Percentiles rank a stretch among this genome's conserved stretches.
Conservation (phyloP, 495 filamentous ascomycete species). For the Penicillium herquei region DNA sequence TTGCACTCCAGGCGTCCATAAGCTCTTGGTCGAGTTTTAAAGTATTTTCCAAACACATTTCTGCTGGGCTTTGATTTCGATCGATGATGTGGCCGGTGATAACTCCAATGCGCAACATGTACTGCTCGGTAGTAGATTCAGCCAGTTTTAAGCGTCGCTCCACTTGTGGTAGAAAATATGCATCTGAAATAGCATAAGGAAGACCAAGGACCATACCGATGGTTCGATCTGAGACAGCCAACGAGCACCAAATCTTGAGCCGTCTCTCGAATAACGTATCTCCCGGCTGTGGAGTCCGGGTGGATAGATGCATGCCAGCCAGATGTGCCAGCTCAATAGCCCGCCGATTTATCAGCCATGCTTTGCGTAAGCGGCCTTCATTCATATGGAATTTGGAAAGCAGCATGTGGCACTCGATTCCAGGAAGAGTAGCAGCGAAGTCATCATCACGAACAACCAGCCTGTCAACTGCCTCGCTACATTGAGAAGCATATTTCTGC, state of each 20-base stretch:
- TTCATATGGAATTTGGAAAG: conserved; percentile 46
- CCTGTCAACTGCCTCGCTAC: conserved; percentile 36
- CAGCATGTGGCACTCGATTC: conserved; percentile 49
- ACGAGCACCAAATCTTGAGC: conserved; percentile 43
- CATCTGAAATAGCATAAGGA: conserved; percentile 44
- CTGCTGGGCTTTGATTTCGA: conserved; percentile 41
- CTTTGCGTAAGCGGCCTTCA: conserved; percentile 49
- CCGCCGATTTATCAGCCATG: conserved; percentile 48
- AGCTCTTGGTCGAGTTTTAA: conserved; percentile 49
- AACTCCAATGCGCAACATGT: conserved; percentile 31
- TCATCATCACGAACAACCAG: conserved; percentile 49
- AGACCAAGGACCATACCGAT: conserved; percentile 50
- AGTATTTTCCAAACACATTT: conserved; percentile 39
- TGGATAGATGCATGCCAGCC: conserved; percentile 41
- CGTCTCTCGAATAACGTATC: conserved; percentile 27
- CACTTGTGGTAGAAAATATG: conserved; percentile 29
- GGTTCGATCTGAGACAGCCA: conserved; percentile 44
- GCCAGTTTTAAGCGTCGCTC: conserved; percentile 20
- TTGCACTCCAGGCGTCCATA: conserved; percentile 33
- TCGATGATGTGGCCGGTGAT: conserved; percentile 53
- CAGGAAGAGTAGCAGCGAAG: conserved; percentile 45
- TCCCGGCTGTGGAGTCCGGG: conserved; percentile 16
- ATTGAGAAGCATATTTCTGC: conserved; percentile 28
- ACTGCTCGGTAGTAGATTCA: conserved; percentile 20
- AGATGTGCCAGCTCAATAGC: conserved; percentile 49